phyloP scores from a whole-genome alignment of 2,329 filamentous ascomycete species.

The Leptoxyphium fumago region DNA sequence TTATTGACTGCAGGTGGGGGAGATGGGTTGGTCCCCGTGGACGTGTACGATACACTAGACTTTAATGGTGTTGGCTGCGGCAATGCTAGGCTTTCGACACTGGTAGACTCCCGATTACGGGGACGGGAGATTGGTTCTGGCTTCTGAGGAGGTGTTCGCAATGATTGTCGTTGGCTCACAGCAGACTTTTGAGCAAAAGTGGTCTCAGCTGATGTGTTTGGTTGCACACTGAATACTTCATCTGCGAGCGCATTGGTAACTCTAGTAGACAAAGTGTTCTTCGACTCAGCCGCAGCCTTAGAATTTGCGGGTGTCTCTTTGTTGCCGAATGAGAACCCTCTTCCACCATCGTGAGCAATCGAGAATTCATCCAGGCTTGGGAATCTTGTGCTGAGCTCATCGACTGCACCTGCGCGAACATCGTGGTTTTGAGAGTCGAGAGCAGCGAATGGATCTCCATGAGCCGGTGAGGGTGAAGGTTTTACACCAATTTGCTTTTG shows the following conservation, averaged over 20 bases:
- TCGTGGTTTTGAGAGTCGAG: conserved; percentile 53
- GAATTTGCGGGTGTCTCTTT: conserved; percentile 23
- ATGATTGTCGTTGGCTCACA: conserved; percentile 9
- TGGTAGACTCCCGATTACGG: too few relatives aligned
- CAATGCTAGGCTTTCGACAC: conserved; percentile 7
- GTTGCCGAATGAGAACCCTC: conserved; percentile 61
- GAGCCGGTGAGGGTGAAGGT: conserved; percentile 46
- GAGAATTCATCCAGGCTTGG: conserved; percentile 90
- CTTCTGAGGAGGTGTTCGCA: conserved; percentile 10
- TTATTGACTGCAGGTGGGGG: conserved; percentile 20
- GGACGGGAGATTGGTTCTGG: neutral
- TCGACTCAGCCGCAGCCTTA: conserved; percentile 31
- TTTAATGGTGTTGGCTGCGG: conserved; percentile 33
- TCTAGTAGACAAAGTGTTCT: conserved; percentile 45
- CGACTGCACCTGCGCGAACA: conserved; percentile 38
- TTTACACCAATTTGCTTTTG: conserved; percentile 24
- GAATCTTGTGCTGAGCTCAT: conserved; percentile 75
- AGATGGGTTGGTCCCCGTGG: conserved; percentile 35
- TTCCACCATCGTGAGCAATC: conserved; percentile 67
- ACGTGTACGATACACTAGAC: conserved; percentile 38
- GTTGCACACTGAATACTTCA: conserved; percentile 52
- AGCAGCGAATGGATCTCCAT: conserved; percentile 79
- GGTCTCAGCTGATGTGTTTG: conserved; percentile 7
- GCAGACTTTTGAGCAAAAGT: too few relatives aligned
- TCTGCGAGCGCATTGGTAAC: conserved; percentile 68